Evolutionary conservation across 768 basidiomycete genomes (phyloP), one percentile per base, ranked within the genome.

Genomic region (Auricularia cornea): DNA sequence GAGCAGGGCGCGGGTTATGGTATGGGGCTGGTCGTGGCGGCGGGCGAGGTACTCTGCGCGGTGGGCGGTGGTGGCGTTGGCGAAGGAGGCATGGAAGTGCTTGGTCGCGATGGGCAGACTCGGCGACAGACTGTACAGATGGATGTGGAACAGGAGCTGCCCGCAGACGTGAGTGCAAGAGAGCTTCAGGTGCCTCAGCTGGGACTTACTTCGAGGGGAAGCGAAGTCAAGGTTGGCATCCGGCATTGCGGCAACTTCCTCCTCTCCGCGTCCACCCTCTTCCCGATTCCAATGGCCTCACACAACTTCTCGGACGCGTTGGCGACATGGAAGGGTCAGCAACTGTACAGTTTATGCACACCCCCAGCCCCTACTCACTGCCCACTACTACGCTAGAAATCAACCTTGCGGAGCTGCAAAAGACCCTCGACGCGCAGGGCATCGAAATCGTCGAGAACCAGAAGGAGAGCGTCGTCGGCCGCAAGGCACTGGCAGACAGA

Each of bases 391-490:
- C 23, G 16, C 12, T 68, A 97, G 94, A 87, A 66, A 90, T 99
- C 70, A 88, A 91, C 73, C 83, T 99, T 60, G 77, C 86, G 23
- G 93, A 97, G 66, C 80, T 98, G 30, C 96, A 98, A 76, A 95
- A 93, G 78, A 89, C 87, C 3, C 84, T 99, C 59, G 95, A 98
- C 75, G 79, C 83, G 5, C 96, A 98, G 65, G 95, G 94, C 3
- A 82, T 98, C 35, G 95, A 98, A 75, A 81, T 99, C 16, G 95
- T 99, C 26, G 94, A 98, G 80, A 95, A 95, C 76, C 95, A 98
- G 80, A 99, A 98, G 78, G 96, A 98, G 78, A 93, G 90, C 67
- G 82, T 98, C 54, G 81, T 99, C 2, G 94, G 94, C 11, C 83
- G 97, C 51, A 99, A 98, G 75, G 89, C 87, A 61, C 80, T 99